Evolutionary conservation across 345 rosid genomes (phyloP), one percentile per base, ranked within the genome.

Genomic region (Sisymbrium irio): DNA sequence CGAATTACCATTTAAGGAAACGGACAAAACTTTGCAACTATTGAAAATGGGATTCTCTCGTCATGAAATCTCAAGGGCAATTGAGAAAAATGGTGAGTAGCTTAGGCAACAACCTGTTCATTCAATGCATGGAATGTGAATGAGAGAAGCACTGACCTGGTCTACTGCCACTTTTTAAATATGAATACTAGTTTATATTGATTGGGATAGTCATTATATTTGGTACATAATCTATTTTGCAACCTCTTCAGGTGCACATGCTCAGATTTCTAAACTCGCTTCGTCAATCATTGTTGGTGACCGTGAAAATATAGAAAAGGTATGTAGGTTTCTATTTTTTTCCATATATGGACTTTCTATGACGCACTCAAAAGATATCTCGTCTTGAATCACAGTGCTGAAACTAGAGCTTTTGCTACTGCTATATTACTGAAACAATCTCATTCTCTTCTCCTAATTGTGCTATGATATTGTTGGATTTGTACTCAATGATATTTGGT

Each of bases 11-110:
- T 91, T 69, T 81, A 84, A 88, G 63, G 86, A 86, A 12, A 89
- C 87, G 96, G 91, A 85, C 65, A 90, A 85, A 78, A 91, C 98
- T 7, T 86, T 91, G 71, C 73, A 47, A 7, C 81, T 93, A 84
- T 88, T 93, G 72, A 87, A 88, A 75, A 85, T 91, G 93, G 98
- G 98, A 69, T 93, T 91, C 87, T 81, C 96, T 42, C 89, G 85
- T 79, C 78, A 82, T 76, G 90, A 93, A 78, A 78, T 91, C 65
- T 93, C 98, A 67, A 62, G 80, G 72, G 98, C 92, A 15, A 82
- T 93, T 62, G 98, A 90, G 70, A 89, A 82, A 76, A 80, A 82
- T 45, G 96, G 98, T 91, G 60, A 77, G 95, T 72, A 58, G 42
- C 78, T 69, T 76, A 56, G 19, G 9, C 62, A 22, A 18, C 51